Evolutionary conservation across 805 yeast genomes (phyloP), one percentile per base, ranked within the genome.

Genomic region (Sugiyamaella boreocaroliniensis): DNA sequence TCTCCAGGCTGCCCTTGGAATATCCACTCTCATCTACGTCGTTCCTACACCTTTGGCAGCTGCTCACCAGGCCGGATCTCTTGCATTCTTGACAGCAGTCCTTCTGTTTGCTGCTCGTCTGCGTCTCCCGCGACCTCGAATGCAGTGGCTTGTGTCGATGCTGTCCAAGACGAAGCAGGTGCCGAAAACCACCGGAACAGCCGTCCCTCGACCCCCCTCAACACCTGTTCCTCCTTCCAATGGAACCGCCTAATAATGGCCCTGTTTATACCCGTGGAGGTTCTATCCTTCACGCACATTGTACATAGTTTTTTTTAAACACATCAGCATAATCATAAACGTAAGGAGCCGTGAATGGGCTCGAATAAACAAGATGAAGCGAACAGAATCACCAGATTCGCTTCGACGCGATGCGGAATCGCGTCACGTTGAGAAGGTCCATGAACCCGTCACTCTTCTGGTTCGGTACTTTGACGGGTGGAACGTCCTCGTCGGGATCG

Each of bases 21-120:
- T 93, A 49, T 71, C 82, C 29, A 93, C 99, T 0, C 75, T 93
- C 60, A 68, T 90, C 19, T 90, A 87, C 67, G 75, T 90, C 51
- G 98, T 93, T 19, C 99, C 99, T 29, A 82, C 86, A 20, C 87
- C 96, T 29, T 71, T 92, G 46, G 99, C 97, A 1, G 95, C 97
- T 3, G 80, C 89, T 5, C 99, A 93, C 67, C 99, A 93, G 74
- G 97, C 96, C 8, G 98, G 98, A 60, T 96, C 97, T 1, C 72
- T 93, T 61, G 95, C 95, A 0, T 74, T 93, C 47, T 74, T 93
- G 61, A 90, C 99, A 0, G 76, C 86, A 14, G 78, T 89, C n/a
- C 73, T 92, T 54, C 74, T 84, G 10, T 71, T 82, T 51, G 77
- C 81, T 10, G 74, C 80, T 52, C 76, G 79, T 51, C 68, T 86